Evolutionary conservation across 768 basidiomycete species (phyloP).

Genomic region (Trametes gibbosa): DNA sequence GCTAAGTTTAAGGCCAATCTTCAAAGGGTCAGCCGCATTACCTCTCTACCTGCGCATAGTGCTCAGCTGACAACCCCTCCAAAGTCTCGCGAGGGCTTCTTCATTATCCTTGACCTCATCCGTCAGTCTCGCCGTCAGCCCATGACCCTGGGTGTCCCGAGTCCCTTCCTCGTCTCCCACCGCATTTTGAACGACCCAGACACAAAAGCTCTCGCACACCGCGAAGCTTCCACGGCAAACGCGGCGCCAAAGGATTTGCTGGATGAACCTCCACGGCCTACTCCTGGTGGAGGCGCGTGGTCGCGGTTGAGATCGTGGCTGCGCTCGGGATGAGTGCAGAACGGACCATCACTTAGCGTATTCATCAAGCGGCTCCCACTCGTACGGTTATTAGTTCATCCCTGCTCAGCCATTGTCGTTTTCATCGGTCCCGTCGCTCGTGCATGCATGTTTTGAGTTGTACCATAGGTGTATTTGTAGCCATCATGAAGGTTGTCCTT

Average conservation of each 20-base stretch:
- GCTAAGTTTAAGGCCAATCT: constrained; percentile 84
- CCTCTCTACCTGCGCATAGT: constrained; percentile 8
- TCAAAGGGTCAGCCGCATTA: constrained; percentile 57
- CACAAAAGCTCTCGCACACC: constrained; percentile 5
- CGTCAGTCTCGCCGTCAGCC: constrained; percentile 72
- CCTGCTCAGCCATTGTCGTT: constrained; percentile 7
- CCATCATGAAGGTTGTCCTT: background rate
- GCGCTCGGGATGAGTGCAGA: constrained; percentile 15
- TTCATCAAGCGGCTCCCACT: background rate
- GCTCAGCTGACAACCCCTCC: constrained; percentile 6
- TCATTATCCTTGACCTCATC: constrained; percentile 72
- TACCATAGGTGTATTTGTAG: constrained; percentile 23
- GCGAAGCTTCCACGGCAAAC: background rate
- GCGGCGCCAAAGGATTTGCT: constrained; percentile 2
- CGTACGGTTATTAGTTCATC: background rate
- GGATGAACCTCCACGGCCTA: background rate
- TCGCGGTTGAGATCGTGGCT: constrained; percentile 44
- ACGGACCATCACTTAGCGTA: constrained; percentile 1
- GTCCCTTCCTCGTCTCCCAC: constrained; percentile 30
- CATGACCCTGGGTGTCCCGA: constrained; percentile 41
- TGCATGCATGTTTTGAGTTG: constrained; percentile 14
- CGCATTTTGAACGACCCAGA: constrained; percentile 12
- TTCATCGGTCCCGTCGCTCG: background rate
- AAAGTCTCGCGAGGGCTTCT: constrained; percentile 90
- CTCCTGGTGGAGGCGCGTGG: constrained; percentile 32